Percentiles rank a stretch among this genome's conserved stretches.
Conservation (phyloP, 208 protist species). For the Wallacemonas collosoma region DNA sequence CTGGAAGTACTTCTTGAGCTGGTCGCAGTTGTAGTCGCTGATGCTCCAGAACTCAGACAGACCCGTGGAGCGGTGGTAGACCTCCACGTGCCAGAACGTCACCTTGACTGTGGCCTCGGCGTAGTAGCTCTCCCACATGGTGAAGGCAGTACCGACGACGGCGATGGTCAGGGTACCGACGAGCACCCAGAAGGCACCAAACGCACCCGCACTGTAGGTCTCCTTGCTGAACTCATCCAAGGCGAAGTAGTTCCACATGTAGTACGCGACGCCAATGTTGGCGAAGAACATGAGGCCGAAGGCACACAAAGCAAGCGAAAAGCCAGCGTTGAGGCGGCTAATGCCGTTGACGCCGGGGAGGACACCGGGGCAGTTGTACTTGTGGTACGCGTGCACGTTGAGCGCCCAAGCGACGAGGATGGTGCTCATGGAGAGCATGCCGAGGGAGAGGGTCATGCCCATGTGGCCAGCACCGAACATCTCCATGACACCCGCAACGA, state of each 20-base stretch:
- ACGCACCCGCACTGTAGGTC: conserved; percentile 20
- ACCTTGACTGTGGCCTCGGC: conserved; percentile 34
- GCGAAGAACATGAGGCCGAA: conserved; percentile 47
- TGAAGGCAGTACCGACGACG: conserved; percentile 40
- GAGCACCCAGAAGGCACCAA: conserved; percentile 8
- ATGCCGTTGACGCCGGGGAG: conserved; percentile 29
- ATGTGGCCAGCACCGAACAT: conserved; percentile 36
- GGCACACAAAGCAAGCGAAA: conserved; percentile 35
- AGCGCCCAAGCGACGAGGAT: conserved; percentile 44
- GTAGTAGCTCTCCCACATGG: conserved; percentile 51
- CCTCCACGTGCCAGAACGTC: conserved; percentile 49
- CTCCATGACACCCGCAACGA: conserved; percentile 44
- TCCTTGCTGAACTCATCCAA: conserved; percentile 25
- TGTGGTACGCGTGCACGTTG: conserved; percentile 52
- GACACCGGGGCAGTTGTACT: conserved; percentile 46
- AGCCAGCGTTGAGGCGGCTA: conserved; percentile 52
- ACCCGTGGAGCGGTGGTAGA: conserved; percentile 28
- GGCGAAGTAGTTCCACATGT: conserved; percentile 28
- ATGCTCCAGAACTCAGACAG: conserved; percentile 39
- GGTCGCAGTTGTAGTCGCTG: conserved; percentile 36
- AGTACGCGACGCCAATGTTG: conserved; percentile 32
- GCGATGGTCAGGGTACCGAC: conserved; percentile 29
- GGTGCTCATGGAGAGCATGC: conserved; percentile 27
- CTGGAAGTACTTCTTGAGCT: conserved; percentile 30
- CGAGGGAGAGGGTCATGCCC: conserved; percentile 37